A percentile compares a stretch with the other conserved stretches of the same genome.
Conservation (phyloP, 202 grass and related monocot species). For the Schoenoplectus triqueter region DNA sequence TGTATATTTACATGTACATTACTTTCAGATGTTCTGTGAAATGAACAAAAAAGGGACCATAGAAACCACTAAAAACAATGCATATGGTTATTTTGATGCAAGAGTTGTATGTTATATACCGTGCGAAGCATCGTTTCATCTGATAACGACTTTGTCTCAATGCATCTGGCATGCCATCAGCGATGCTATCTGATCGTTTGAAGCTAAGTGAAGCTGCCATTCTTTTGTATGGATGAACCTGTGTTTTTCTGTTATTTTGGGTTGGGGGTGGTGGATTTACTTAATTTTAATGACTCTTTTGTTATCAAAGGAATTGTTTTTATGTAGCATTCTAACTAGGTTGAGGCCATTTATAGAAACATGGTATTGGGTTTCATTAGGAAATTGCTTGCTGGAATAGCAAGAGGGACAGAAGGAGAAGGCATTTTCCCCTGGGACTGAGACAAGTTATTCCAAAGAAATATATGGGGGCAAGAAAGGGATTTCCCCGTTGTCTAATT, state of each 20-base stretch:
- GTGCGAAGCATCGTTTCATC: slow-evolving; percentile 92
- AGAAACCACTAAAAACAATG: background rate
- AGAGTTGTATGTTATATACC: slow-evolving; percentile 43
- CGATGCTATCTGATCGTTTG: slow-evolving; percentile 83
- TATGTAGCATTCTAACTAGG: slow-evolving; percentile 41
- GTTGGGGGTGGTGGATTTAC: background rate
- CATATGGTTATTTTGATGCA: slow-evolving; percentile 3
- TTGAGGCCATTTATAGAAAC: slow-evolving; percentile 48
- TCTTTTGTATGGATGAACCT: slow-evolving; percentile 18
- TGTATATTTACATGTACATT: background rate
- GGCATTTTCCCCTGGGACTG: slow-evolving; percentile 51
- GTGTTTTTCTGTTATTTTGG: background rate
- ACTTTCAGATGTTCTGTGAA: background rate
- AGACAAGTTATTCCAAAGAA: slow-evolving; percentile 70
- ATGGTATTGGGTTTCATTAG: slow-evolving; percentile 51
- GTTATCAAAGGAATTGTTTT: slow-evolving; percentile 45
- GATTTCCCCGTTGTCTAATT: slow-evolving; percentile 38
- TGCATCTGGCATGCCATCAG: slow-evolving; percentile 87
- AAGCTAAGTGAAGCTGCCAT: slow-evolving; percentile 61
- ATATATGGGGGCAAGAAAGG: slow-evolving; percentile 77
- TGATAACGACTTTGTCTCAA: slow-evolving; percentile 84
- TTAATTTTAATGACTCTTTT: background rate
- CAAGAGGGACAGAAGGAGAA: slow-evolving; percentile 50
- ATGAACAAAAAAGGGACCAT: background rate
- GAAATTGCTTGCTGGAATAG: slow-evolving; percentile 43